Percentiles rank a stretch among this genome's conserved stretches.
These are phyloP conservation scores for Lactuca saligna DNA, from an alignment of 129 eudicot genomes.

Conservation along the genomic window DNA sequence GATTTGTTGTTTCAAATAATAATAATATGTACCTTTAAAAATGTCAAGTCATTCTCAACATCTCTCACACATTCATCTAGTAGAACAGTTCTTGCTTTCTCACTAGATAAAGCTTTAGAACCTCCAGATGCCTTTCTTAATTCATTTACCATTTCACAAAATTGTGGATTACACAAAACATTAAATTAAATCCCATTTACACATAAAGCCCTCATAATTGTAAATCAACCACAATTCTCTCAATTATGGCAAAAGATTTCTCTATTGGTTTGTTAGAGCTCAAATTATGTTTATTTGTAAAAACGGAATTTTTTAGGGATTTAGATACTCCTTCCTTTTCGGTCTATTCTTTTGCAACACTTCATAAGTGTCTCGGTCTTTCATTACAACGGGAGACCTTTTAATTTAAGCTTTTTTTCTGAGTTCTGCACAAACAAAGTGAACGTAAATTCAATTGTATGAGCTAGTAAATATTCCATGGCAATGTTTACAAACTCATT, in stretches of 20 bases:
- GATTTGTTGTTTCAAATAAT: too few relatives aligned
- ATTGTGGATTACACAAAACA: too few relatives aligned
- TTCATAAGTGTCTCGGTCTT: too few relatives aligned
- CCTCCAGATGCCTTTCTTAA: too few relatives aligned
- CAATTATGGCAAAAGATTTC: not conserved
- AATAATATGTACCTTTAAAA: too few relatives aligned
- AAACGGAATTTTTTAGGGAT: conserved; percentile 1
- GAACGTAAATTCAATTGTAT: too few relatives aligned
- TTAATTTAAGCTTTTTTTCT: too few relatives aligned
- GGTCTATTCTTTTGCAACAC: not conserved
- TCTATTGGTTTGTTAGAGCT: not conserved
- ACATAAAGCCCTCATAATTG: not conserved
- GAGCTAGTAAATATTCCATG: too few relatives aligned
- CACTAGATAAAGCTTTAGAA: not conserved
- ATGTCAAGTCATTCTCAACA: conserved; percentile 6
- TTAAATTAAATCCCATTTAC: not conserved
- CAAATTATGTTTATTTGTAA: not conserved
- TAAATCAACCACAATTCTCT: not conserved
- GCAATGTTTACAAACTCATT: too few relatives aligned
- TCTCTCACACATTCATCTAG: conserved; percentile 13
- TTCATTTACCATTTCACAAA: too few relatives aligned
- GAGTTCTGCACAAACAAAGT: too few relatives aligned
- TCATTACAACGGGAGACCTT: too few relatives aligned
- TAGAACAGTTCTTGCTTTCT: not conserved
- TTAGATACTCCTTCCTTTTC: conserved; percentile 6